Evolutionary conservation across 2,329 filamentous ascomycete genomes (phyloP).

Genomic region (Monosporascus cannonballus): DNA sequence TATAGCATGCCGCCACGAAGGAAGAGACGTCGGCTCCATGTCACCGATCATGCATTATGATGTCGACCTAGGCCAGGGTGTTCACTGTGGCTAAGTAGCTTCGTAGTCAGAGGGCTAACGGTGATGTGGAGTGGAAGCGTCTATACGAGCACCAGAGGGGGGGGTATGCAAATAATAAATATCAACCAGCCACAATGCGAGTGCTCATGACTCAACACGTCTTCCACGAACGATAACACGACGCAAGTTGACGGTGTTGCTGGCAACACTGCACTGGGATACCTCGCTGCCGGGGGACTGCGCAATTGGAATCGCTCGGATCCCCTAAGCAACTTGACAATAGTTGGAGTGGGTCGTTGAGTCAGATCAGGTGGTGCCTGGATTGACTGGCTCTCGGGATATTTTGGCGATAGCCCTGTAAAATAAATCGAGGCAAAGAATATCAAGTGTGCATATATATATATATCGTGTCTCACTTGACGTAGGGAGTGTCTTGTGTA

Average conservation of each 20-base stretch:
- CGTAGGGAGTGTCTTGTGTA: conserved; percentile 15
- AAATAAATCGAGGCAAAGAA: conserved; percentile 8
- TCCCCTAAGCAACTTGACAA: neutral
- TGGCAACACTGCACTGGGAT: no score
- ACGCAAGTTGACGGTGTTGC: no score
- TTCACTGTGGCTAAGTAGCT: neutral
- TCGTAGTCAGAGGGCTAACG: no score
- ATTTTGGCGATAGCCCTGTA: conserved; percentile 13
- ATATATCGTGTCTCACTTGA: conserved; percentile 26
- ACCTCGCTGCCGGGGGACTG: no score
- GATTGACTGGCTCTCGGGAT: conserved; percentile 19
- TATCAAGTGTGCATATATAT: conserved; percentile 16
- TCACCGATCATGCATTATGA: neutral
- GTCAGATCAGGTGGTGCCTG: conserved; percentile 22
- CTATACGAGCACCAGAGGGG: no score
- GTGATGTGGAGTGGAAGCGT: no score
- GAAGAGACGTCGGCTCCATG: neutral
- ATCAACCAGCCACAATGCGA: neutral
- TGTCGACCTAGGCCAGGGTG: neutral
- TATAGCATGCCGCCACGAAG: neutral
- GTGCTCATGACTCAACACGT: neutral
- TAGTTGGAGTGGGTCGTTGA: conserved; percentile 12
- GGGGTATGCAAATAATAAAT: neutral
- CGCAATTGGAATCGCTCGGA: neutral
- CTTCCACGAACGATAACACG: no score